Percentiles rank a stretch among this genome's conserved stretches.
phyloP scores from a whole-genome alignment of 1,284 basidiomycete species.

The Heterobasidion occidentale region DNA sequence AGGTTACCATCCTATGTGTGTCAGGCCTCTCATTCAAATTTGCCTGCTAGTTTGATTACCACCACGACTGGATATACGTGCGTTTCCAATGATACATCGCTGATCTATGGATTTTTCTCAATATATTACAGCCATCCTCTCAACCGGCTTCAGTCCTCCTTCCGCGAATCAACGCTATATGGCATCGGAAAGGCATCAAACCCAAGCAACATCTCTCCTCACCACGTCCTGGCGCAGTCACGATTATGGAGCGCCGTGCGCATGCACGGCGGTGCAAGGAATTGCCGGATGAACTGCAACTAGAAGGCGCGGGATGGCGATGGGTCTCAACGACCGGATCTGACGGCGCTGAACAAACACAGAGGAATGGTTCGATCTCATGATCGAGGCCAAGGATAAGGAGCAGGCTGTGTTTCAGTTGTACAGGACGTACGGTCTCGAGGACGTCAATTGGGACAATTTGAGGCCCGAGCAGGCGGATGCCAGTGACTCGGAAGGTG shows the following conservation, averaged over 20 bases:
- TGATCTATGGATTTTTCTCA: not conserved
- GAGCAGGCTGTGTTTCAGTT: constrained; percentile 90
- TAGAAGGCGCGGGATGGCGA: constrained; percentile 29
- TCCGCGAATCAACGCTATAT: constrained; percentile 69
- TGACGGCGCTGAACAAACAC: not conserved
- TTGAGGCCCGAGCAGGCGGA: constrained; percentile 27
- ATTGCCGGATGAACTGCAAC: constrained; percentile 62
- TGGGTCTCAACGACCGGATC: not conserved
- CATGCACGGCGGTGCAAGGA: constrained; percentile 75
- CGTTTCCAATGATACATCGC: constrained; percentile 13
- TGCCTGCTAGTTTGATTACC: constrained; percentile 45
- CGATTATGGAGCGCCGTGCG: constrained; percentile 76
- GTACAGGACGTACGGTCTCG: constrained; percentile 69
- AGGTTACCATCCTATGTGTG: constrained; percentile 10
- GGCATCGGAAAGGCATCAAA: constrained; percentile 63
- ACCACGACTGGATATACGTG: constrained; percentile 67
- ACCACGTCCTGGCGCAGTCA: constrained; percentile 66
- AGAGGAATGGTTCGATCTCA: constrained; percentile 53
- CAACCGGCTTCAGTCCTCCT: constrained; percentile 54
- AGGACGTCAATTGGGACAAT: constrained; percentile 52
- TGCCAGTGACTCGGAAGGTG: not conserved
- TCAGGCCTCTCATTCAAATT: not conserved
- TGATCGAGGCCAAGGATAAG: constrained; percentile 93
- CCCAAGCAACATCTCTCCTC: constrained; percentile 91
- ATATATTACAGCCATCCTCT: constrained; percentile 35